Conservation (phyloP, 371 early-diverging fungal genomes). For the Fennellomyces sp. region DNA sequence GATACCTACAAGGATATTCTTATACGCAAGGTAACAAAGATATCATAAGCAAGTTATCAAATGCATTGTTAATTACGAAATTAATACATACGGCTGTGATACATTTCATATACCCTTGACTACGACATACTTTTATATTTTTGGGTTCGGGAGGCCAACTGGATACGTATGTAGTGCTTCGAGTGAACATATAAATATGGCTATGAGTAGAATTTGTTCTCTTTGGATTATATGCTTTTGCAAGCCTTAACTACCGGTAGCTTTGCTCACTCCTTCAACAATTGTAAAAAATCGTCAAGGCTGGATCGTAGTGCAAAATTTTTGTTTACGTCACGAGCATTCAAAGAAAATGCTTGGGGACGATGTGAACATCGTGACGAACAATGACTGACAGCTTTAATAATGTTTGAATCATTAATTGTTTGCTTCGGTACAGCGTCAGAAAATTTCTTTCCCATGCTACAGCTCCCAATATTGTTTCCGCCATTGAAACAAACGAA, state of each 20-base stretch:
- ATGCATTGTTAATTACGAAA: constrained; percentile 61
- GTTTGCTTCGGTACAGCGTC: no score
- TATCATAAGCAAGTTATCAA: constrained; percentile 82
- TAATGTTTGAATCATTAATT: no score
- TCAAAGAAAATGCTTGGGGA: constrained; percentile 48
- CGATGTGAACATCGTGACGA: constrained; percentile 72
- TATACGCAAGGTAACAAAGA: constrained; percentile 65
- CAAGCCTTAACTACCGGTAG: constrained; percentile 57
- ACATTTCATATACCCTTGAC: constrained; percentile 63
- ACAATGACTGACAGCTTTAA: no score
- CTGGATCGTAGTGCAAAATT: constrained; percentile 7
- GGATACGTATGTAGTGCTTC: constrained; percentile 64
- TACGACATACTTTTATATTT: no score
- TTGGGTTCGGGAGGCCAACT: no score
- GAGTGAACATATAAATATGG: constrained; percentile 60
- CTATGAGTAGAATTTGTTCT: constrained; percentile 8
- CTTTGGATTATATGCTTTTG: constrained; percentile 22
- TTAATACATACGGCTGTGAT: constrained; percentile 71
- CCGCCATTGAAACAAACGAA: constrained; percentile 51
- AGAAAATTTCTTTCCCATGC: no score
- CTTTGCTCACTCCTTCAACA: constrained; percentile 64
- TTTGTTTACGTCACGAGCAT: neutral
- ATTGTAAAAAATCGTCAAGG: constrained; percentile 62
- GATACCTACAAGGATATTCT: constrained; percentile 71
- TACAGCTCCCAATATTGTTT: constrained; percentile 77